These are phyloP conservation scores for Umbelopsis vinacea DNA, from an alignment of 192 early-diverging fungal genomes.

Conservation along the genomic window DNA sequence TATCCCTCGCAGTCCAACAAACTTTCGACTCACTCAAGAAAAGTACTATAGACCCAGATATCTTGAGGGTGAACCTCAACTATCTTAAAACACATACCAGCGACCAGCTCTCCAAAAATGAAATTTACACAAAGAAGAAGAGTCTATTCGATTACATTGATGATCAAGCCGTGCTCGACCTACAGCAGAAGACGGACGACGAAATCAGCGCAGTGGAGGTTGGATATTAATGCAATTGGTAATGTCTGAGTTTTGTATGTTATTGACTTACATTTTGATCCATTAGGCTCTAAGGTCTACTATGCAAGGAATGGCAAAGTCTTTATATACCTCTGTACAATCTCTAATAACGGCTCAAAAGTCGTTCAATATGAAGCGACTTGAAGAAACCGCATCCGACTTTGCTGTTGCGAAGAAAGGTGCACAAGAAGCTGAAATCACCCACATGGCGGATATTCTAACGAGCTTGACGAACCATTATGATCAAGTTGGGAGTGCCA, in stretches of 20 bases:
- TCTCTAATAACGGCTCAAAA: constrained; percentile 23
- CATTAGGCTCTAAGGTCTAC: constrained; percentile 22
- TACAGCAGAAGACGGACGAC: constrained; percentile 37
- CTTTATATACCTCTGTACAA: constrained; percentile 19
- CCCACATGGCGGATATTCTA: constrained; percentile 52
- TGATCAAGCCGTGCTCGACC: constrained; percentile 42
- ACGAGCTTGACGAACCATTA: constrained; percentile 55
- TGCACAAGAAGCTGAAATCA: constrained; percentile 50
- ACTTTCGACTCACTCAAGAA: constrained; percentile 37
- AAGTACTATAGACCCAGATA: constrained; percentile 29
- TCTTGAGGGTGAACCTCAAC: constrained; percentile 27
- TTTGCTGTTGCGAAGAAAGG: constrained; percentile 48
- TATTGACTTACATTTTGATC: not conserved
- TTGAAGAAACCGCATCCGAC: constrained; percentile 43
- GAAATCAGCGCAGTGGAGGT: constrained; percentile 44
- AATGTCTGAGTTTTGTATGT: not conserved
- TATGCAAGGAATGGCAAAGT: constrained; percentile 23
- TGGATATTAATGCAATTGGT: not conserved
- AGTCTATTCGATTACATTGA: constrained; percentile 44
- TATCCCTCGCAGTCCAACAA: constrained; percentile 28
- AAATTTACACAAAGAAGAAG: not conserved
- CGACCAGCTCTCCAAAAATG: not conserved
- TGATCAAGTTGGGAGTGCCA: constrained; percentile 50
- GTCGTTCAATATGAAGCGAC: constrained; percentile 31
- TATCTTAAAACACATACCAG: not conserved